Percentiles rank a stretch among this genome's conserved stretches.
Evolutionary conservation across 2,329 filamentous ascomycete genomes (phyloP).

Genomic region (Lachnellula subtilissima): DNA sequence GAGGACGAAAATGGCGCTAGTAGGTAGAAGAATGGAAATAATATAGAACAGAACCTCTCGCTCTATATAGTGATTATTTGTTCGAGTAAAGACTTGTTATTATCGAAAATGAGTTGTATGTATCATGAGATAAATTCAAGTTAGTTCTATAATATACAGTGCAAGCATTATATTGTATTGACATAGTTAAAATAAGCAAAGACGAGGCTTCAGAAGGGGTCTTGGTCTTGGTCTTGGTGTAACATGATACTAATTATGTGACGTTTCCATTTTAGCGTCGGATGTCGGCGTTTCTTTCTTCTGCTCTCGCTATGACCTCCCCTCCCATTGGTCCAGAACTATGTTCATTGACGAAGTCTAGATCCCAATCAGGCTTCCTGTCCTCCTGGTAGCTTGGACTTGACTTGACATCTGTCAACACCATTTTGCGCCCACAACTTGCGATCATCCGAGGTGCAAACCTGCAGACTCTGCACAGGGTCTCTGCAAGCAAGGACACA

Average conservation of each 20-base stretch:
- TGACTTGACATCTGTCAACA: no score
- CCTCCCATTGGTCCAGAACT: no score
- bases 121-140: no score
- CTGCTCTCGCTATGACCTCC: no score
- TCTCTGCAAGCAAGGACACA: neutral
- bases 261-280: no score
- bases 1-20: conserved; percentile 1
- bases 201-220: no score
- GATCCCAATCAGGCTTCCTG: no score
- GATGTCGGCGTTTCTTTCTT: no score
- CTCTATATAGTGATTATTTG: neutral
- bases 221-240: no score
- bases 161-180: neutral
- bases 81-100: neutral
- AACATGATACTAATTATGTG: no score
- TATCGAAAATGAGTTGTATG: neutral
- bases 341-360: no score
- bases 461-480: neutral
- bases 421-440: neutral
- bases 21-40: conserved; percentile 5
- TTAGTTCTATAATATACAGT: neutral
- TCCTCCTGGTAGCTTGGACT: no score
- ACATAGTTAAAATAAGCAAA: neutral
- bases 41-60: neutral
- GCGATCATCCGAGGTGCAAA: neutral